phyloP scores from a whole-genome alignment of 805 yeast species.

The Sugiyamaella mastotermitis region DNA sequence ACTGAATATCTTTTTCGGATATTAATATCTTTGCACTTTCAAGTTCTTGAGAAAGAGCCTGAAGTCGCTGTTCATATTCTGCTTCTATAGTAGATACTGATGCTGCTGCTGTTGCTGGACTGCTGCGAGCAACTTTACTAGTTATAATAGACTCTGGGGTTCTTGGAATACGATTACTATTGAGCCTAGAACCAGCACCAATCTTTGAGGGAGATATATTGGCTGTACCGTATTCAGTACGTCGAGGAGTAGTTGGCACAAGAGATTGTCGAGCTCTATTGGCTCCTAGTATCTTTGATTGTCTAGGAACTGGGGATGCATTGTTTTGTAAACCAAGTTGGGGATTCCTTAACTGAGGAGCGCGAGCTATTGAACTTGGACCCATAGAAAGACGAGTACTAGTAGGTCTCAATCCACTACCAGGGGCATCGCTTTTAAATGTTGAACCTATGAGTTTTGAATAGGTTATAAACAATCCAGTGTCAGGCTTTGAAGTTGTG shows the following conservation, averaged over 20 bases:
- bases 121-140: background rate
- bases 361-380: constrained; percentile 3
- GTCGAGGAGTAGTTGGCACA: constrained; percentile 7
- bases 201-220: background rate
- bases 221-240: background rate
- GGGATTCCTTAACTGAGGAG: background rate
- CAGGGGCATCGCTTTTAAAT: background rate
- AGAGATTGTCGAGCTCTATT: constrained; percentile 2
- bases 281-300: background rate
- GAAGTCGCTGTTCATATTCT: constrained; percentile 11
- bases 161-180: background rate
- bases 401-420: background rate
- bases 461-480: constrained; percentile 66
- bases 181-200: background rate
- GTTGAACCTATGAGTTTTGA: constrained; percentile 24
- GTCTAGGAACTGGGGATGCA: background rate
- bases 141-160: background rate
- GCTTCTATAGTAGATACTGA: constrained; percentile 3
- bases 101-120: constrained; percentile 1
- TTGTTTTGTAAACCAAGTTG: background rate
- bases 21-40: constrained; percentile 16
- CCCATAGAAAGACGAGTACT: constrained; percentile 1
- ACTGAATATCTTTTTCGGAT: constrained; percentile 26
- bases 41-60: constrained; percentile 18
- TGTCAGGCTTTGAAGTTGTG: constrained; percentile 50